These are phyloP conservation scores for Leucosporidium yakuticum DNA, from an alignment of 768 basidiomycete species.

Conservation along the genomic window DNA sequence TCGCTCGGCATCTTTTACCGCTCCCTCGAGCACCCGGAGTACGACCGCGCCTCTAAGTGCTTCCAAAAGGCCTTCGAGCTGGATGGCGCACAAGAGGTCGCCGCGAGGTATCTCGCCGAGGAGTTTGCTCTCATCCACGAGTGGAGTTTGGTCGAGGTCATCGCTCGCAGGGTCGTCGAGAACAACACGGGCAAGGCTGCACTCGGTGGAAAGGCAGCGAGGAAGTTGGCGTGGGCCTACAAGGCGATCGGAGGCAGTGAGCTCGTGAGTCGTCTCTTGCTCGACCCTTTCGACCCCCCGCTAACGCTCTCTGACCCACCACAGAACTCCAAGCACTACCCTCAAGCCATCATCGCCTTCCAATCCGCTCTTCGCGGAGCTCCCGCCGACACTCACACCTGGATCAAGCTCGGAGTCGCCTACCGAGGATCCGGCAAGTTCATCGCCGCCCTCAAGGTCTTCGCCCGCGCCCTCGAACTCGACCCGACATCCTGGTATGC, in stretches of 20 bases:
- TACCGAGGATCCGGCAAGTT: slow-evolving; percentile 83
- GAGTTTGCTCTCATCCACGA: slow-evolving; percentile 88
- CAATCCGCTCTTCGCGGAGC: slow-evolving; percentile 35
- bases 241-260: slow-evolving; percentile 89
- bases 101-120: slow-evolving; percentile 74
- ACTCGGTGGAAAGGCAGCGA: slow-evolving; percentile 52
- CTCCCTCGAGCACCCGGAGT: slow-evolving; percentile 68
- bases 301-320: not conserved
- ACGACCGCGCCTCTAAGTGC: slow-evolving; percentile 80
- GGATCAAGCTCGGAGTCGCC: slow-evolving; percentile 86
- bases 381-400: slow-evolving; percentile 68
- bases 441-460: slow-evolving; percentile 80
- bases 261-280: slow-evolving; percentile 55
- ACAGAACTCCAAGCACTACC: slow-evolving; percentile 33
- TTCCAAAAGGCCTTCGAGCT: slow-evolving; percentile 98
- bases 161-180: slow-evolving; percentile 86
- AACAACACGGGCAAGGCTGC: slow-evolving; percentile 77
- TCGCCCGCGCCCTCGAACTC: slow-evolving; percentile 66
- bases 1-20: slow-evolving; percentile 86
- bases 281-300: not conserved
- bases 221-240: slow-evolving; percentile 94
- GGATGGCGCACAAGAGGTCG: slow-evolving; percentile 77
- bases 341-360: slow-evolving; percentile 35
- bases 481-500: slow-evolving; percentile 76
- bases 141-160: slow-evolving; percentile 91